A percentile compares a stretch with the other conserved stretches of the same genome.
Conservation (phyloP, 345 rosid species). For the Eucalyptus brandiana region DNA sequence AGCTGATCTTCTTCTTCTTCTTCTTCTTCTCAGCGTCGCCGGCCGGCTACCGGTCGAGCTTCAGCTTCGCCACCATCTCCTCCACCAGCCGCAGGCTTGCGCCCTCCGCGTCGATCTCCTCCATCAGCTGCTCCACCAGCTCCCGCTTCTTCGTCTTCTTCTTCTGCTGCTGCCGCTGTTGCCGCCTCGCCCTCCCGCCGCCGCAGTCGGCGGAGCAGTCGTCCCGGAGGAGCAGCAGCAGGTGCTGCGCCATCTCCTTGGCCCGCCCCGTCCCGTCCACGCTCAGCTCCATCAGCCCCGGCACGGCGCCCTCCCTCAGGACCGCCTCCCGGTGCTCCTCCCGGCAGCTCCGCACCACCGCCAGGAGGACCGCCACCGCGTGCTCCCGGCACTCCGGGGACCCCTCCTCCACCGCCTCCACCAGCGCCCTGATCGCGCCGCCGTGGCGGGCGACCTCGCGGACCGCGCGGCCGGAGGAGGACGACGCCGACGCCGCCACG, state of each 20-base stretch:
- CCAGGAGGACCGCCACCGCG: slow-evolving; percentile 54
- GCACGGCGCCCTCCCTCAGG: slow-evolving; percentile 70
- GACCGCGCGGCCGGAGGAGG: slow-evolving; percentile 21
- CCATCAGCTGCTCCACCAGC: slow-evolving; percentile 50
- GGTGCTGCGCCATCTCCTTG: slow-evolving; percentile 44
- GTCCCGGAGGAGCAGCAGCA: slow-evolving; percentile 58
- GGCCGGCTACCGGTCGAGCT: slow-evolving; percentile 2
- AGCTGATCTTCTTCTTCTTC: neutral
- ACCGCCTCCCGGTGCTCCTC: slow-evolving; percentile 60
- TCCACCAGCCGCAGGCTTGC: slow-evolving; percentile 46
- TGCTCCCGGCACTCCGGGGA: slow-evolving; percentile 52
- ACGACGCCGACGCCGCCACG: neutral
- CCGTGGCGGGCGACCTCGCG: slow-evolving; percentile 7
- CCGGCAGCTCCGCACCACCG: slow-evolving; percentile 45
- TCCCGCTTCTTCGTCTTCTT: slow-evolving; percentile 19
- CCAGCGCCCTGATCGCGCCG: slow-evolving; percentile 45
- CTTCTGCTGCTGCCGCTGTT: neutral
- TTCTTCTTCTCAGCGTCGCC: neutral
- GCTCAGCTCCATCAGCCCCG: slow-evolving; percentile 69
- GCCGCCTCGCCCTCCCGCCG: neutral
- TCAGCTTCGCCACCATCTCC: slow-evolving; percentile 72
- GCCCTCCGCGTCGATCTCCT: slow-evolving; percentile 61
- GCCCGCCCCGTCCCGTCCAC: slow-evolving; percentile 66
- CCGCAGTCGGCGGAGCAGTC: slow-evolving; percentile 29
- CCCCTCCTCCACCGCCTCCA: slow-evolving; percentile 78